Base-by-base conservation (phyloP, 1,139 yeast genomes). In the Suhomyces bribrorum region DNA sequence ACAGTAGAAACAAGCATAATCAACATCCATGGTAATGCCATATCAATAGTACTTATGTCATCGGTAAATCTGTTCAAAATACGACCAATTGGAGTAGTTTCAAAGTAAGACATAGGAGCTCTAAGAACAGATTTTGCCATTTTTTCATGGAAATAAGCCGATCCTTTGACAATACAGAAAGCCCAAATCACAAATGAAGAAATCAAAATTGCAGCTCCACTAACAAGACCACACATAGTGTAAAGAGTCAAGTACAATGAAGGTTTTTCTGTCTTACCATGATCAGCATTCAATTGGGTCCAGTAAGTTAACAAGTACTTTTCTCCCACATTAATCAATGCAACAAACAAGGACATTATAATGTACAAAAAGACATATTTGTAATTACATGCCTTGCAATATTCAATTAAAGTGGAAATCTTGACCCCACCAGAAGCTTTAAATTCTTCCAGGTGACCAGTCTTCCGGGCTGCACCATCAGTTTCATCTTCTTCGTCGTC, bases 81-180 rank as follows among this genome's bases (percentile, higher is more conserved):
- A 35, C 66, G 43, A 4, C 65, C 66, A 16, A 59, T 49, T 8
- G 66, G 66, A 2, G 65, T 60, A 15, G 66, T 61, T 39, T 61
- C 66, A 32, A 61, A 61, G 43, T 59, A 61, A 1, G 62, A 55
- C 66, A 61, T 61, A 12, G 66, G 66, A 5, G 62, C 50, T 26
- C 62, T 47, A 39, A 61, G 47, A 6, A 61, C 57, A 6, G 59
- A 44, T 11, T 48, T 42, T 11, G 62, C 61, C 62, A 61, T 56
- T 22, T 46, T 48, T 29, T 53, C 56, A 35, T 61, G 66, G 54
- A 59, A 59, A 31, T 47, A 49, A 20, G 33, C 46, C 3, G 64
- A 50, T 11, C 62, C 62, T 30, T 46, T 47, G 36, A 59, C 45
- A n/a, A 59, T 54, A 48, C 63, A 54, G 44, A 43, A 57, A 2